Percentiles rank a stretch among this genome's conserved stretches.
Conservation (phyloP, 371 early-diverging fungal genomes). For the Rozella allomycis region DNA sequence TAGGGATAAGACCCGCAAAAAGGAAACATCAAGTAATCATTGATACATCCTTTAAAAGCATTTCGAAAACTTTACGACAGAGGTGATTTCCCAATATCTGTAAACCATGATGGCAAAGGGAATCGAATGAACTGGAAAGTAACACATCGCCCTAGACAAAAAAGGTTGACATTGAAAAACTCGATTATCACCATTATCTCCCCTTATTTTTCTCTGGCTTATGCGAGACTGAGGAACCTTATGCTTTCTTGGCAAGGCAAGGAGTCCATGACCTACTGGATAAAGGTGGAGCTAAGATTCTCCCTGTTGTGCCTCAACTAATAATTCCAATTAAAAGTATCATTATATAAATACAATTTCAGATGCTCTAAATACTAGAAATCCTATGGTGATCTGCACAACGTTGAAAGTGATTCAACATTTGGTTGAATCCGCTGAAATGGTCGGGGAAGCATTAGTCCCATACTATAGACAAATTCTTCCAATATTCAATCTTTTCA, state of each 20-base stretch:
- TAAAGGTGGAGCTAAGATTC: constrained; percentile 28
- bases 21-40: no score
- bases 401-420: constrained; percentile 33
- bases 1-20: no score
- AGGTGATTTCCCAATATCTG: constrained; percentile 33
- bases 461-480: constrained; percentile 35
- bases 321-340: constrained; percentile 36
- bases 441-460: constrained; percentile 34
- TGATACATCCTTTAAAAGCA: not conserved
- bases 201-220: constrained; percentile 33
- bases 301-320: constrained; percentile 33
- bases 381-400: constrained; percentile 29
- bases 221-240: constrained; percentile 34
- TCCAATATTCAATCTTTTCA: constrained; percentile 32
- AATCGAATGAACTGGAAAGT: constrained; percentile 38
- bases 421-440: constrained; percentile 30
- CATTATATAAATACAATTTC: not conserved
- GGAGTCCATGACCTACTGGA: constrained; percentile 33
- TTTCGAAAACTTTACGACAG: constrained; percentile 31
- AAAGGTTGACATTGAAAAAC: constrained; percentile 33
- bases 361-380: constrained; percentile 33
- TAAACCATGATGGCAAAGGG: constrained; percentile 29
- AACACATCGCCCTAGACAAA: not conserved
- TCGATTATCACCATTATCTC: constrained; percentile 36
- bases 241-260: constrained; percentile 29